These are phyloP conservation scores for Fallopia convolvulus DNA, from an alignment of 148 eudicot species.

Conservation along the genomic window DNA sequence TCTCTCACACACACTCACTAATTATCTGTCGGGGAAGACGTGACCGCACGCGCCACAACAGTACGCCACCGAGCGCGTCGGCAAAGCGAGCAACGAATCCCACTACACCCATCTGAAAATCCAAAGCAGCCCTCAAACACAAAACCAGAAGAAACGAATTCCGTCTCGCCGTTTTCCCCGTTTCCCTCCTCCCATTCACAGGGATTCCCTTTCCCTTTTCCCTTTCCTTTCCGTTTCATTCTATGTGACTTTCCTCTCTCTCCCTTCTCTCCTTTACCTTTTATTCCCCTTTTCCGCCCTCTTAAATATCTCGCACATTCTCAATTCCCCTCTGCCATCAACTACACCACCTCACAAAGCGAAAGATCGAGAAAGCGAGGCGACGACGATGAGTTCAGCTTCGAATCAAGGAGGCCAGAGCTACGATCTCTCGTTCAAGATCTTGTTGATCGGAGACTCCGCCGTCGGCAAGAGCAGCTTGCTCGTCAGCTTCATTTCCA, in stretches of 20 bases:
- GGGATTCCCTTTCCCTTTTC: not conserved
- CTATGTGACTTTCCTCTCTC: not conserved
- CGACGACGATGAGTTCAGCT: constrained; percentile 15
- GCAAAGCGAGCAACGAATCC: not conserved
- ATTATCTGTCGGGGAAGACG: not conserved
- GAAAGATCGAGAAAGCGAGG: not conserved
- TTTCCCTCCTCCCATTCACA: constrained; percentile 1
- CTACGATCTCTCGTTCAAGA: constrained; percentile 39
- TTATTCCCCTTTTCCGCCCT: not conserved
- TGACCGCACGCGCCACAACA: not conserved
- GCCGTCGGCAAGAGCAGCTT: constrained; percentile 25
- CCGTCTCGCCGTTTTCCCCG: constrained; percentile 5
- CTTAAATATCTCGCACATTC: constrained; percentile 1
- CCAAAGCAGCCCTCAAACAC: not conserved
- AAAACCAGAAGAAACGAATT: constrained; percentile 8
- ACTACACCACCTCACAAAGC: not conserved
- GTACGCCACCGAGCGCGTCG: not conserved
- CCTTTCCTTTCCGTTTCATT: not conserved
- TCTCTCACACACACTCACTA: no score
- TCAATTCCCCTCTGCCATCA: constrained; percentile 1
- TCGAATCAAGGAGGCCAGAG: constrained; percentile 26
- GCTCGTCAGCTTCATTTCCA: constrained; percentile 70
- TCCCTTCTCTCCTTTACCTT: not conserved
- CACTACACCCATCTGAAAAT: not conserved
- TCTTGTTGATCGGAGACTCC: constrained; percentile 19